A percentile compares a stretch with the other conserved stretches of the same genome.
Conservation (phyloP, 495 filamentous ascomycete species). For the Aspergillus saccharolyticus region DNA sequence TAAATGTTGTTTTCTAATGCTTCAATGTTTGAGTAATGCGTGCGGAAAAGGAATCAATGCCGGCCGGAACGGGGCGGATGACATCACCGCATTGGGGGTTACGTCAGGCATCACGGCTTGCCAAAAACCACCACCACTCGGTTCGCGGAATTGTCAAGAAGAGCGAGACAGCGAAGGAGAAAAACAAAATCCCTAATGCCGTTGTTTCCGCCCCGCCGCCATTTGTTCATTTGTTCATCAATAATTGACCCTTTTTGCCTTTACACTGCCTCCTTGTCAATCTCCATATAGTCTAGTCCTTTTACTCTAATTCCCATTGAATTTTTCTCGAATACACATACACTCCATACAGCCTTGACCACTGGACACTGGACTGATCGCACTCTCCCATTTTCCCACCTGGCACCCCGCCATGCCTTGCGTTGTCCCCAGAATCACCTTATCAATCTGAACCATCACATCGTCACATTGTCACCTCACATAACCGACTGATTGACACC, state of each 20-base stretch:
- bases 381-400: too few relatives aligned
- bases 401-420: not conserved
- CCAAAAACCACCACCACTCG: not conserved
- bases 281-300: not conserved
- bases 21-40: too few relatives aligned
- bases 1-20: not conserved
- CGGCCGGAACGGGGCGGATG: not conserved
- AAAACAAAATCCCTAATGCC: not conserved
- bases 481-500: not conserved
- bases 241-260: not conserved
- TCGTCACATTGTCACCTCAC: too few relatives aligned
- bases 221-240: too few relatives aligned
- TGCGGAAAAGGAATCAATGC: not conserved
- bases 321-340: too few relatives aligned
- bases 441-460: conserved; percentile 5
- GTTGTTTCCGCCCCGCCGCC: conserved; percentile 5
- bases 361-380: too few relatives aligned
- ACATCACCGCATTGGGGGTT: conserved; percentile 10
- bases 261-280: not conserved
- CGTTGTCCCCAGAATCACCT: not conserved
- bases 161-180: not conserved
- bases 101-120: conserved; percentile 13
- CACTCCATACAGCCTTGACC: too few relatives aligned
- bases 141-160: not conserved
- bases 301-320: not conserved